phyloP scores from a whole-genome alignment of 306 rosid species.

The Quercus agrifolia region DNA sequence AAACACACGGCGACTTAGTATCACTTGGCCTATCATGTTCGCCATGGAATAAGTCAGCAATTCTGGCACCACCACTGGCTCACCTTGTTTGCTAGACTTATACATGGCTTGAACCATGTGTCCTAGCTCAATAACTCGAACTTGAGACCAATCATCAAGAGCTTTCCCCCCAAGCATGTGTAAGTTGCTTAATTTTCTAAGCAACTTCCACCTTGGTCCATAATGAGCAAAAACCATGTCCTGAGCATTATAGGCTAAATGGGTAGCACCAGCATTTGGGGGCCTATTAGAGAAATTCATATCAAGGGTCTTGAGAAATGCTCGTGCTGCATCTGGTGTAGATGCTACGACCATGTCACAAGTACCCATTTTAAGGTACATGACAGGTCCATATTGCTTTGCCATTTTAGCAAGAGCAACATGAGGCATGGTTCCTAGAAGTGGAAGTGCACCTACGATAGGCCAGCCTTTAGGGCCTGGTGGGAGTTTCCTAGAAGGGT shows the following conservation, averaged over 20 bases:
- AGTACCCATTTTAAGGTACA: conserved; percentile 48
- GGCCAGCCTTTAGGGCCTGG: conserved; percentile 64
- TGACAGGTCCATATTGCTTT: conserved; percentile 35
- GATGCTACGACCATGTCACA: conserved; percentile 41
- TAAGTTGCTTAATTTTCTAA: conserved; percentile 25
- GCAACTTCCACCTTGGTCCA: conserved; percentile 33
- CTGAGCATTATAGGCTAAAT: conserved; percentile 39
- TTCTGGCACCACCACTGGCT: conserved; percentile 16
- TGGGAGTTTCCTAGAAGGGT: conserved; percentile 14
- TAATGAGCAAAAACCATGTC: conserved; percentile 42
- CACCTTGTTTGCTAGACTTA: conserved; percentile 13
- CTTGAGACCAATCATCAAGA: conserved; percentile 13
- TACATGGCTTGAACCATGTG: conserved; percentile 19
- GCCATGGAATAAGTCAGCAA: conserved; percentile 24
- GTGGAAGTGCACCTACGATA: conserved; percentile 40
- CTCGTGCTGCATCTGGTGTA: conserved; percentile 29
- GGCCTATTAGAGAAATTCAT: conserved; percentile 36
- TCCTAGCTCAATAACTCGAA: conserved; percentile 4
- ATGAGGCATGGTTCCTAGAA: conserved; percentile 45
- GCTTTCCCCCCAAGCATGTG: conserved; percentile 43
- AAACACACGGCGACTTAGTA: conserved; percentile 24
- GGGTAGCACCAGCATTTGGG: conserved; percentile 33
- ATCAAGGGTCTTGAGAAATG: conserved; percentile 40
- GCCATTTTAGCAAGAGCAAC: conserved; percentile 41
- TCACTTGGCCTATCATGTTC: conserved; percentile 29